Base-by-base conservation (phyloP, 345 rosid species). In the Eucalyptus pauciflora region DNA sequence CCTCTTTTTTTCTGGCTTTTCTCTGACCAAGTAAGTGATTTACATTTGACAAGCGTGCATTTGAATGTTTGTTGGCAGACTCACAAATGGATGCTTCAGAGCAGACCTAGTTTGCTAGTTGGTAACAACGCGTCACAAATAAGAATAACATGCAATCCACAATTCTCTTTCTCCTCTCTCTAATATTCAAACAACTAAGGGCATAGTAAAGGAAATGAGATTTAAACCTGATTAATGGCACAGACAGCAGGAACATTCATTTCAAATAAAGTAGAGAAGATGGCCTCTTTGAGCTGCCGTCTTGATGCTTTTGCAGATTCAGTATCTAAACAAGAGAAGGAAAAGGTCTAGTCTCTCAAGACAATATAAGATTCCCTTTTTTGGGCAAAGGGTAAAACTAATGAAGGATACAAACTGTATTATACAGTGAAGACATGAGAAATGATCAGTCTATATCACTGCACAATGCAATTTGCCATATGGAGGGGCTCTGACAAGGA, bases 301-400 rank as follows among this genome's bases (percentile, higher is more conserved):
- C 99, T 95, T 88, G 99, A 95, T 90, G 99, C 99, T 92, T 94
- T 95, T 86, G 99, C 98, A 52, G 97, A 89, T 91, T 97, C 99
- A 49, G 98, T 97, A 91, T 96, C 99, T 97, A 93, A 48, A 90
- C 87, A 86, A 50, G 67, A 31, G 8, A 20, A 41, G 41, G 48
- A 41, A 76, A 20, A 76, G 48, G 48, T 76, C 85, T 6, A 43
- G 8, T 41, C 85, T 37, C 48, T 76, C 24, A 76, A 41, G 85
- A 41, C 16, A 41, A 37, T 20, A 76, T 76, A 3, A 76, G 85
- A 41, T 76, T 76, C 85, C 48, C 48, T 76, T 41, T 20, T 76
- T 4, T 41, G 48, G 85, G 45, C 45, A 71, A 71, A 71, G 81
- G 45, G 45, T 33, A 71, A 71, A 71, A 71, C 25, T 41, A 37